Base-by-base conservation (phyloP, 2,329 filamentous ascomycete genomes). In the Fusarium aywerte region DNA sequence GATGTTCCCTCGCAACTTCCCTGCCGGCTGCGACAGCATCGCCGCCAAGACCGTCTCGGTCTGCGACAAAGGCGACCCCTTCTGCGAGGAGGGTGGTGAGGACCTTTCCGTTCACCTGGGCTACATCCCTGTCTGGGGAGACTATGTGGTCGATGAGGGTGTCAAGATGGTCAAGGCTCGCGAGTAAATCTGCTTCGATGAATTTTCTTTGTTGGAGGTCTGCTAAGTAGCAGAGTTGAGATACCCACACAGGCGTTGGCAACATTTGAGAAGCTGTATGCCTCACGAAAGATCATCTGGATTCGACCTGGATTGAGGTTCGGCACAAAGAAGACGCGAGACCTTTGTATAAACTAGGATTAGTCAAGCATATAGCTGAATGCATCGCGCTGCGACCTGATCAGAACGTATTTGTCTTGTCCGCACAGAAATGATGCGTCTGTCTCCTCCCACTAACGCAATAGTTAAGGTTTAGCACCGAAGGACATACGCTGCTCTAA, bases 111-210 rank as follows among this genome's bases (percentile, higher is more conserved):
- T 69, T 1, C 68, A 71, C 33, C 25, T 71, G 33, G 45, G 48
- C 40, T 71, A 71, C 15, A 62, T 69, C 12, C 32, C 48, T 15
- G 33, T 48, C 20, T 71, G 57, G 32, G 65, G 55, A 42, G 66
- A 75, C 7, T 77, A 56, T 72, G 71, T 44, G 1, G 43, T 73
- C 47, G 74, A 72, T 27, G 74, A 74, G 52, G 74, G 71, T 10
- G 76, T 76, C 69, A 61, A 45, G 66, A 23, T 48, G 31, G 67
- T 2, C 29, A 56, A 62, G 39, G 8, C 36, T 8, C 57, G 55
- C 2, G 10, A 35, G 12, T 61, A 23, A 12, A 31, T n/a, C 15
- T 4, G 1, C n/a, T 16, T n/a, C 12, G 10, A 15, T 5, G 4
- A 25, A 39, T 9, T 44, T 10, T n/a, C 27, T 23, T 42, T 7